These are phyloP conservation scores for Candida coquimbonensis DNA, from an alignment of 805 yeast species.

Conservation along the genomic window DNA sequence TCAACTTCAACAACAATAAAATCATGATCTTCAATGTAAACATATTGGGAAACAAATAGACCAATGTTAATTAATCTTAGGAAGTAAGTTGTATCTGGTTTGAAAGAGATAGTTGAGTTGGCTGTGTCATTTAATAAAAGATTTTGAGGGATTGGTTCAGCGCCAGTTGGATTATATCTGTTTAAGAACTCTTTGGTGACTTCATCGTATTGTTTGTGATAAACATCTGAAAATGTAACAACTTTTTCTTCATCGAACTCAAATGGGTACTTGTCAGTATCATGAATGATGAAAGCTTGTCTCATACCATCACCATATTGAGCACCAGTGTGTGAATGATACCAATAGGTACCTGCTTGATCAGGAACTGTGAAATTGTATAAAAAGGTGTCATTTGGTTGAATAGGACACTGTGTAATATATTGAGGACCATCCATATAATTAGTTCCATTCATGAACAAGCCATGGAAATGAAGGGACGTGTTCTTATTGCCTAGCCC, in stretches of 20 bases:
- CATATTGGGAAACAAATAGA: slow-evolving; percentile 65
- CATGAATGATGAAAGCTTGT: slow-evolving; percentile 62
- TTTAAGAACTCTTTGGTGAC: slow-evolving; percentile 44
- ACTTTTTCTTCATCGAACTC: slow-evolving; percentile 56
- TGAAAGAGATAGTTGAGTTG: slow-evolving; percentile 47
- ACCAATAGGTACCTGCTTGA: slow-evolving; percentile 80
- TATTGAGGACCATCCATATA: slow-evolving; percentile 76
- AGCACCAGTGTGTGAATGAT: slow-evolving; percentile 71
- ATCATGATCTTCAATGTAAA: slow-evolving; percentile 65
- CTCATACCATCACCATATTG: slow-evolving; percentile 78
- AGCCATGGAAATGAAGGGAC: slow-evolving; percentile 74
- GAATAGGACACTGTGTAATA: slow-evolving; percentile 76
- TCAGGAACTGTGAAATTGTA: slow-evolving; percentile 64
- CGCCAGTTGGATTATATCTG: slow-evolving; percentile 76
- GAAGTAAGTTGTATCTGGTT: slow-evolving; percentile 55
- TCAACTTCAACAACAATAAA: slow-evolving; percentile 63
- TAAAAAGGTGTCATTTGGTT: slow-evolving; percentile 56
- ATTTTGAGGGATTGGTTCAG: slow-evolving; percentile 73
- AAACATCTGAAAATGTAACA: slow-evolving; percentile 55
- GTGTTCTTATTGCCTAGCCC: slow-evolving; percentile 48
- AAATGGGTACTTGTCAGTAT: slow-evolving; percentile 36
- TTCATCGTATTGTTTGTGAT: slow-evolving; percentile 45
- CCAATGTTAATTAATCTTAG: slow-evolving; percentile 62
- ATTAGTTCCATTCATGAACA: slow-evolving; percentile 54
- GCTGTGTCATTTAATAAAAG: slow-evolving; percentile 58